phyloP scores from a whole-genome alignment of 176 grass and related monocot species.

The Poa pratensis region DNA sequence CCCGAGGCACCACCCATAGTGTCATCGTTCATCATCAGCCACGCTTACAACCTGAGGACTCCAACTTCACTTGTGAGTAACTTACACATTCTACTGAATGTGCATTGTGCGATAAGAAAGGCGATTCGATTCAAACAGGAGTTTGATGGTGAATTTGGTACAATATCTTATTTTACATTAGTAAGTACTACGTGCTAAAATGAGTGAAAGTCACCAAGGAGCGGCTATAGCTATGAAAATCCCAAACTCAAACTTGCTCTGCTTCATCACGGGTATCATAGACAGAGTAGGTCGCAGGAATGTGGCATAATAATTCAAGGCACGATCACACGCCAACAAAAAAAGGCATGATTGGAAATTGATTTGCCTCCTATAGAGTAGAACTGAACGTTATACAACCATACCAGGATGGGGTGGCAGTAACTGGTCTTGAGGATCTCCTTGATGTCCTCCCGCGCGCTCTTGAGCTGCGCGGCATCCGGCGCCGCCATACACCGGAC shows the following conservation, averaged over 20 bases:
- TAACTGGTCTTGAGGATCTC: slow-evolving; percentile 66
- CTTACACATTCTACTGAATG: background rate
- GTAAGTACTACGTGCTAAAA: background rate
- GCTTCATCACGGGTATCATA: background rate
- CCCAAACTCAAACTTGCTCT: background rate
- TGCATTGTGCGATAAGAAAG: background rate
- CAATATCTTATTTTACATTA: background rate
- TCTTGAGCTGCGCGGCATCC: slow-evolving; percentile 74
- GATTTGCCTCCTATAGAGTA: background rate
- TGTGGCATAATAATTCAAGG: background rate
- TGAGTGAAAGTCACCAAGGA: background rate
- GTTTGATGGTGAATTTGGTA: background rate
- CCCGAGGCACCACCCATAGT: background rate
- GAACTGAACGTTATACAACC: background rate
- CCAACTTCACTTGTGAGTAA: background rate
- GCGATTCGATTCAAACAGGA: background rate
- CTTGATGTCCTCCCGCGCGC: slow-evolving; percentile 86
- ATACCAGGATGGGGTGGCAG: slow-evolving; percentile 91
- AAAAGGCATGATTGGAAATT: background rate
- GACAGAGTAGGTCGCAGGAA: background rate
- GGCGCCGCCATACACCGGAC: slow-evolving; percentile 70
- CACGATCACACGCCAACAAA: too few species aligned
- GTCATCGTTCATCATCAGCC: background rate
- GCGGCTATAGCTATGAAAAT: background rate
- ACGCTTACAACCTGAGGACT: background rate